A percentile compares a stretch with the other conserved stretches of the same genome.
These are phyloP conservation scores for Dipteronia sinensis DNA, from an alignment of 345 rosid genomes.

Conservation along the genomic window DNA sequence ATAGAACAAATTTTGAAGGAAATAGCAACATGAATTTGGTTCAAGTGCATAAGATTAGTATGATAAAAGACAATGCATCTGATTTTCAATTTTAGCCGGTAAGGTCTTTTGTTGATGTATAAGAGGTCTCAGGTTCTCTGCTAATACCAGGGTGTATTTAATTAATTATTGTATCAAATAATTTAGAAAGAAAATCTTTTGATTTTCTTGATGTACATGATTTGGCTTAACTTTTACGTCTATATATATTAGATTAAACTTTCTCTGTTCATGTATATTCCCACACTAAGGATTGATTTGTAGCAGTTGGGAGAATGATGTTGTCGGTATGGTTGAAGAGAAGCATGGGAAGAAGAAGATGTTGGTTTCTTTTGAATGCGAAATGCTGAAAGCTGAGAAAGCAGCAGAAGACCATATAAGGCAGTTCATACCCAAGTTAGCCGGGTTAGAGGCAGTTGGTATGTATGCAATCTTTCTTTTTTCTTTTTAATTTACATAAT, in stretches of 20 bases:
- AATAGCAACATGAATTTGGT: background rate
- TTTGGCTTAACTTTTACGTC: background rate
- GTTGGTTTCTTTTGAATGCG: slow-evolving; percentile 71
- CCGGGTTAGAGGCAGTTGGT: slow-evolving; percentile 87
- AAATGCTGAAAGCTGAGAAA: slow-evolving; percentile 85
- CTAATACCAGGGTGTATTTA: too few relatives aligned
- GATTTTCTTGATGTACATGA: background rate
- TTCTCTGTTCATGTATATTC: background rate
- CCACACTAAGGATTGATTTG: background rate
- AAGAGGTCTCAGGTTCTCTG: too few relatives aligned
- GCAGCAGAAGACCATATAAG: slow-evolving; percentile 89
- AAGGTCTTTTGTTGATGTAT: background rate
- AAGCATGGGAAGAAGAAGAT: slow-evolving; percentile 66
- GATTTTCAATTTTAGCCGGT: background rate
- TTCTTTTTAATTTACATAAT: background rate
- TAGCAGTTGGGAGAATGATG: slow-evolving; percentile 80
- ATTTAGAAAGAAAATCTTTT: too few relatives aligned
- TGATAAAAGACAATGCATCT: background rate
- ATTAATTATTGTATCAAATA: too few relatives aligned
- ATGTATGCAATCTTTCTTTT: slow-evolving; percentile 20
- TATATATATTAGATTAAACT: background rate
- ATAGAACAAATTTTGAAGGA: background rate
- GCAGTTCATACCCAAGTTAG: slow-evolving; percentile 85
- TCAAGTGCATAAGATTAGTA: background rate
- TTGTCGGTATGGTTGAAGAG: slow-evolving; percentile 68